phyloP scores from a whole-genome alignment of 2,329 filamentous ascomycete genomes.

The Epichloe sp. region DNA sequence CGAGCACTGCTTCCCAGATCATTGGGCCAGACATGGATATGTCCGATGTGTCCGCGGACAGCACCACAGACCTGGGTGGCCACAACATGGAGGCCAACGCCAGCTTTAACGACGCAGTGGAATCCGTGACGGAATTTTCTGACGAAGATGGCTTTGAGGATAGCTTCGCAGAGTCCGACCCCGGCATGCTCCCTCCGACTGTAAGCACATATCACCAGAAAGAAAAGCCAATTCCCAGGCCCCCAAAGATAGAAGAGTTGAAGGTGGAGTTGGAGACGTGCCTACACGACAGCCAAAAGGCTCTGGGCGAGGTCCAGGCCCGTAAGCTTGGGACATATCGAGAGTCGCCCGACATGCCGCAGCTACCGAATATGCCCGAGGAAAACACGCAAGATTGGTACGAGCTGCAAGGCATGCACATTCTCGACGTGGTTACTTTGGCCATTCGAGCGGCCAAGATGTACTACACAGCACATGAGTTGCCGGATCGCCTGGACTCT shows the following conservation, averaged over 20 bases:
- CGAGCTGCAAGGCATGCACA: constrained; percentile 81
- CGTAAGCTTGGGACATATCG: constrained; percentile 21
- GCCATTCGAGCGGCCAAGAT: constrained; percentile 93
- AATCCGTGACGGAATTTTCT: constrained; percentile 34
- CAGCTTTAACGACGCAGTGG: constrained; percentile 19
- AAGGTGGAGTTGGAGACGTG: constrained; percentile 53
- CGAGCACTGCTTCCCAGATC: constrained; percentile 21
- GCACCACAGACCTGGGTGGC: constrained; percentile 40
- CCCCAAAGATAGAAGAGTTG: constrained; percentile 70
- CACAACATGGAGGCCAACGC: constrained; percentile 23
- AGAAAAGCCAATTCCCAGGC: constrained; percentile 67
- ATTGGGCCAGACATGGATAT: constrained; percentile 40
- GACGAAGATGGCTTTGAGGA: constrained; percentile 40
- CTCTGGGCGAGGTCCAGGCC: constrained; percentile 45
- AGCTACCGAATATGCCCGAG: constrained; percentile 27
- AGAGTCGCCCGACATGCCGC: constrained; percentile 14
- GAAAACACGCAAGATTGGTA: constrained; percentile 54
- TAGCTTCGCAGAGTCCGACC: constrained; percentile 48
- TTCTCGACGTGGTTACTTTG: constrained; percentile 83
- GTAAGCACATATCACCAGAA: constrained; percentile 89
- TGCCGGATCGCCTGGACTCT: constrained; percentile 69
- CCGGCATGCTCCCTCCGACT: constrained; percentile 85
- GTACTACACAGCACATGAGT: constrained; percentile 88
- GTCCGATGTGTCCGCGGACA: constrained; percentile 45
- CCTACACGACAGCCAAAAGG: constrained; percentile 55